A percentile compares a stretch with the other conserved stretches of the same genome.
Conservation (phyloP, 345 rosid species). For the Streptanthus diversifolius region DNA sequence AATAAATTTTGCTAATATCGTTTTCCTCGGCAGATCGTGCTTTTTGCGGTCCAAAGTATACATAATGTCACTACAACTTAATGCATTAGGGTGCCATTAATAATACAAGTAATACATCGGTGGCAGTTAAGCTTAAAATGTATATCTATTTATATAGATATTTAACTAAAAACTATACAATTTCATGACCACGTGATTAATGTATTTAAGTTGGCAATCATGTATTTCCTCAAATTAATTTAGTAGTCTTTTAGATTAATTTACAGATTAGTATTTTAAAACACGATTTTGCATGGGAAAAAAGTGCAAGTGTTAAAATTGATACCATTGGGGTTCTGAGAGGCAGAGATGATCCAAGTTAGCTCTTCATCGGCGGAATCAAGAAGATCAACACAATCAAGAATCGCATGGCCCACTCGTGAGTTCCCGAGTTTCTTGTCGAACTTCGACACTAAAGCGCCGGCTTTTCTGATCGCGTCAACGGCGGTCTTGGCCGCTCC, state of each 20-base stretch:
- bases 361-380: slow-evolving; percentile 57
- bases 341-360: slow-evolving; percentile 56
- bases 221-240: not conserved
- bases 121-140: not conserved
- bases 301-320: not conserved
- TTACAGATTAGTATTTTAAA: not conserved
- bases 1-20: not conserved
- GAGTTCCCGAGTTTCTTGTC: slow-evolving; percentile 41
- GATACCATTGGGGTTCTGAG: slow-evolving; percentile 50
- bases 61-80: not conserved
- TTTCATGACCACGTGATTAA: not conserved
- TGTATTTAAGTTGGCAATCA: not conserved
- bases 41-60: not conserved
- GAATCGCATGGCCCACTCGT: slow-evolving; percentile 43
- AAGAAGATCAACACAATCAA: slow-evolving; percentile 68
- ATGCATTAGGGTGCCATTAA: not conserved
- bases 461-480: slow-evolving; percentile 36
- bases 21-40: not conserved
- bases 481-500: slow-evolving; percentile 41
- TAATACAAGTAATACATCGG: not conserved
- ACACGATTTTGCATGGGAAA: not conserved
- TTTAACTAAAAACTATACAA: not conserved
- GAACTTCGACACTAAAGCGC: slow-evolving; percentile 36
- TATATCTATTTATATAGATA: not conserved
- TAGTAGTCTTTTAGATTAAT: not conserved